Evolutionary conservation across 2,329 filamentous ascomycete species (phyloP), one percentile per base, ranked within the genome.

Genomic region (Alternaria atra): DNA sequence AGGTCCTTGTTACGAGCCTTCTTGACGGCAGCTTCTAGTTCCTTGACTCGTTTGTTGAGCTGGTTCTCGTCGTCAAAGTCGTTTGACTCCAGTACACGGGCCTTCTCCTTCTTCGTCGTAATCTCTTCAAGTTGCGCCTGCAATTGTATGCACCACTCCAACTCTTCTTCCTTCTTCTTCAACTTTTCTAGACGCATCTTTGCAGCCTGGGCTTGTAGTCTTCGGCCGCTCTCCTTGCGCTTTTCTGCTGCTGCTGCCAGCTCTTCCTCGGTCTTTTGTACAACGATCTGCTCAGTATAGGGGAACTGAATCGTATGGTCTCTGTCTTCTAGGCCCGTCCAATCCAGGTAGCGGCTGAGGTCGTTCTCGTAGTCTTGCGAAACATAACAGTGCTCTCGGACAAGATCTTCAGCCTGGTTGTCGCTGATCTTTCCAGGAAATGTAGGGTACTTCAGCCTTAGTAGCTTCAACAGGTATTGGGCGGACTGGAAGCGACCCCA

Each of bases 131-230:
- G 83, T 65, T 88, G 88, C 34, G 83, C 79, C 73, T 96, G 93
- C 4, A 99, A 82, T 60, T 93, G 88, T 75, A 93, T 93, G 83
- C 94, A 97, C 79, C 97, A 97, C 69, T 97, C 94, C 1, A 98
- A 82, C 76, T 98, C 94, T 75, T 97, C 89, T 80, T 99, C 95
- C 79, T 99, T 99, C 74, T 92, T 91, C 77, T 98, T 92, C 47
- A 99, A 84, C 74, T 97, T 97, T 67, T 99, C 95, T 0, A 99
- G 83, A 7, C 95, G 90, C 93, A 97, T 97, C 80, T 97, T 98
- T 9, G 94, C 94, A 0, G 95, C 95, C 79, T 99, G 95, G 72
- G 97, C 93, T 78, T 99, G 95, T 27, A 99, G 77, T 46, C 96
- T 86, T 65, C 95, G 86, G 0, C 95, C 95, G 69, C 93, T 95